These are phyloP conservation scores for Lactarius hengduanensis DNA, from an alignment of 768 basidiomycete genomes.

Conservation along the genomic window DNA sequence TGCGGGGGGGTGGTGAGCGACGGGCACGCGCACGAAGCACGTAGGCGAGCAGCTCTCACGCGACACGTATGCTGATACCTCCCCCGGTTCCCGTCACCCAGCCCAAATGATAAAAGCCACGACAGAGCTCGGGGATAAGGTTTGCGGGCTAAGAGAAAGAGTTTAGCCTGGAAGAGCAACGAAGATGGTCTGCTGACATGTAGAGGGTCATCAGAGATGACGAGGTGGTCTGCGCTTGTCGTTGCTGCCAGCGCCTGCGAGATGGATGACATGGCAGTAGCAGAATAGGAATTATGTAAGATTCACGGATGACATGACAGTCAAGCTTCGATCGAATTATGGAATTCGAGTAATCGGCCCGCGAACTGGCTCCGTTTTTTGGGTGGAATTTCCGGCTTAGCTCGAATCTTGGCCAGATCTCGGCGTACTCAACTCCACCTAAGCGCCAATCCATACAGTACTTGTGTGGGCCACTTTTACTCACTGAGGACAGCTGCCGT, in stretches of 20 bases:
- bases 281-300: not conserved
- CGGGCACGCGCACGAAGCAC: not conserved
- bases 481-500: too few species aligned
- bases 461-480: too few species aligned
- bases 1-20: not conserved
- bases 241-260: not conserved
- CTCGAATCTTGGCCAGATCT: not conserved
- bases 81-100: slow-evolving; percentile 93
- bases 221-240: slow-evolving; percentile 46
- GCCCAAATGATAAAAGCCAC: slow-evolving; percentile 80
- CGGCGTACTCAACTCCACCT: not conserved
- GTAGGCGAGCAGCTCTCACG: slow-evolving; percentile 41
- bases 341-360: slow-evolving; percentile 2
- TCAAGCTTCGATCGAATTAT: not conserved
- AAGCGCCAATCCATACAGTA: not conserved
- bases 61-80: slow-evolving; percentile 71
- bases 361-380: not conserved
- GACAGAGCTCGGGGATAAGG: slow-evolving; percentile 82
- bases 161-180: not conserved
- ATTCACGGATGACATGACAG: too few species aligned
- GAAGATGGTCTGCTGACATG: slow-evolving; percentile 44
- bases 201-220: slow-evolving; percentile 57
- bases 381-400: not conserved
- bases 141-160: slow-evolving; percentile 69
- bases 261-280: slow-evolving; percentile 1